Conservation (phyloP, 345 rosid species). For the Aquilaria sinensis region DNA sequence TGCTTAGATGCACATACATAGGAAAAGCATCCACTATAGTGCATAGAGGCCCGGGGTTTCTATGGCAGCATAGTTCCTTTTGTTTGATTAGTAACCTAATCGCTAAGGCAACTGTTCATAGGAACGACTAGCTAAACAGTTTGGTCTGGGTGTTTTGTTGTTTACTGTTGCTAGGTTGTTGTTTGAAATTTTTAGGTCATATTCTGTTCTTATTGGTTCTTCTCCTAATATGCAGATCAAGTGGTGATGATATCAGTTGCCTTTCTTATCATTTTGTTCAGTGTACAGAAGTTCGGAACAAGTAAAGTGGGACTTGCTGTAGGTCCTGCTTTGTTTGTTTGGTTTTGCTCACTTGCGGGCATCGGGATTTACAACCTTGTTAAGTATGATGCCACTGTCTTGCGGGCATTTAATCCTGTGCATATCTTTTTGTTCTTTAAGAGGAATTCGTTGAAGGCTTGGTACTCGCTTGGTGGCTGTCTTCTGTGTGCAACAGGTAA, state of each 20-base stretch:
- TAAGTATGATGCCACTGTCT: slow-evolving; percentile 69
- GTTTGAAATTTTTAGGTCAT: background rate
- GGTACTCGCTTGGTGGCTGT: slow-evolving; percentile 99
- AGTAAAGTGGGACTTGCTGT: slow-evolving; percentile 95
- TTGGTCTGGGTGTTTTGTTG: background rate
- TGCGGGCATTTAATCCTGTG: slow-evolving; percentile 84
- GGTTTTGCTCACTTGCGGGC: slow-evolving; percentile 96
- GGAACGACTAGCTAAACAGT: no score
- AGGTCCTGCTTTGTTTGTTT: slow-evolving; percentile 91
- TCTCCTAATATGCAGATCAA: slow-evolving; percentile 59
- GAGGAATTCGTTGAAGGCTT: slow-evolving; percentile 78
- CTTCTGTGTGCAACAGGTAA: slow-evolving; percentile 96
- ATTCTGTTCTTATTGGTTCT: slow-evolving; percentile 10
- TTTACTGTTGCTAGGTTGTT: slow-evolving; percentile 4
- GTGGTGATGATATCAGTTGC: slow-evolving; percentile 94
- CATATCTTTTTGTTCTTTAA: slow-evolving; percentile 85
- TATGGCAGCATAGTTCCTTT: no score
- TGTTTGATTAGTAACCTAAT: no score
- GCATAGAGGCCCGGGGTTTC: no score
- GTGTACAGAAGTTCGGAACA: slow-evolving; percentile 97
- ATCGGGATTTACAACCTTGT: slow-evolving; percentile 83
- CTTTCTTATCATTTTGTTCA: slow-evolving; percentile 81
- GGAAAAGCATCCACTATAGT: no score
- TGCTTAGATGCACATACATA: no score
- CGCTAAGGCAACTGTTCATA: no score